Evolutionary conservation across 2,329 filamentous ascomycete genomes (phyloP).

Genomic region (Raffaelea arxii): DNA sequence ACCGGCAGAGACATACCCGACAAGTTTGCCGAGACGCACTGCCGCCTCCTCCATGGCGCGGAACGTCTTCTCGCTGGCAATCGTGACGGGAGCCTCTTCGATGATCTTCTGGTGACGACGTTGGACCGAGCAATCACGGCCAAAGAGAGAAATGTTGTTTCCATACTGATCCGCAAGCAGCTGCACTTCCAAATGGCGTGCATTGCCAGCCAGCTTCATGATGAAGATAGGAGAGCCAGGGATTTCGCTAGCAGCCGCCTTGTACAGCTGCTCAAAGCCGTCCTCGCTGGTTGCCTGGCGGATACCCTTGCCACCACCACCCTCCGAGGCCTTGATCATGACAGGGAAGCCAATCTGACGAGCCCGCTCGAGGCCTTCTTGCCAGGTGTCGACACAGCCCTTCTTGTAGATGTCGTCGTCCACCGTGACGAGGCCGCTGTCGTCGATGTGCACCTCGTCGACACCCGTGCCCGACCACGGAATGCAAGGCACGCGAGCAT

Average conservation of each 20-base stretch:
- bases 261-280: conserved; percentile 79
- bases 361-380: conserved; percentile 83
- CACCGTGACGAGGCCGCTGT: conserved; percentile 84
- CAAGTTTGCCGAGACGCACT: conserved; percentile 83
- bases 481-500: conserved; percentile 92
- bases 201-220: conserved; percentile 98
- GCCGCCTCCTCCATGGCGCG: conserved; percentile 94
- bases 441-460: conserved; percentile 66
- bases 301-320: conserved; percentile 98
- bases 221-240: conserved; percentile 99
- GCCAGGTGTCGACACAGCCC: conserved; percentile 80
- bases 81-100: conserved; percentile 95
- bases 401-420: conserved; percentile 75
- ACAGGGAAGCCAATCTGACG: conserved; percentile 93
- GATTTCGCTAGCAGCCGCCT: conserved; percentile 93
- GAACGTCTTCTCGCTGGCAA: conserved; percentile 84
- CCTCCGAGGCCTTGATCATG: conserved; percentile 99
- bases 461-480: conserved; percentile 98
- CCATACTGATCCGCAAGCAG: conserved; percentile 97
- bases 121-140: conserved; percentile 97
- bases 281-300: conserved; percentile 84
- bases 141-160: conserved; percentile 98
- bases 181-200: conserved; percentile 94
- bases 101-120: conserved; percentile 99
- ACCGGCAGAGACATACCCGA: conserved; percentile 97